Evolutionary conservation across 2,329 filamentous ascomycete genomes (phyloP).

Genomic region (Penicillium vulpinum): DNA sequence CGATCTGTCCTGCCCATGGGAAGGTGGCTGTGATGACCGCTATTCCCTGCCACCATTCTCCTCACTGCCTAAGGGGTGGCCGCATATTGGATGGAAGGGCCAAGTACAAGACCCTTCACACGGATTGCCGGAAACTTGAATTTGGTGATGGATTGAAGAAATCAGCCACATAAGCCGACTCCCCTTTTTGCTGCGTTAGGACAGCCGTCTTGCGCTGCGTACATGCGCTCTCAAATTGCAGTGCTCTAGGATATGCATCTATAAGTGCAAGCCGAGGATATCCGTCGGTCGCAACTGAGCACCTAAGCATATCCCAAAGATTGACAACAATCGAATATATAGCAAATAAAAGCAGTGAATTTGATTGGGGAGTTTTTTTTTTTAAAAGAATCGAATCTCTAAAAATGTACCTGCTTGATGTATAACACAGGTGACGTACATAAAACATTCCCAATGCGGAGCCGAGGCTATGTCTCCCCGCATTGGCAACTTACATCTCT

Average conservation of each 20-base stretch:
- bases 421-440: background rate
- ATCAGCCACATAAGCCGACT: background rate
- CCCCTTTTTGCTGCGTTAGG: background rate
- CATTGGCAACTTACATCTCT: slow-evolving; percentile 13
- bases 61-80: slow-evolving; percentile 63
- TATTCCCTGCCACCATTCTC: slow-evolving; percentile 62
- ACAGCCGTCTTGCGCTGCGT: background rate
- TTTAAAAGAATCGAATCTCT: background rate
- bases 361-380: no score
- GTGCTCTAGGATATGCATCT: background rate
- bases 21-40: slow-evolving; percentile 54
- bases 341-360: background rate
- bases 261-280: background rate
- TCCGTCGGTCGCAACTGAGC: background rate
- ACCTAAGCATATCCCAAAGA: background rate
- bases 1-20: slow-evolving; percentile 42
- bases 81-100: slow-evolving; percentile 55
- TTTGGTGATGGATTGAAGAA: background rate
- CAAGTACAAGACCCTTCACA: slow-evolving; percentile 36
- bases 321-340: background rate
- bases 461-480: slow-evolving; percentile 30
- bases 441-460: slow-evolving; percentile 8
- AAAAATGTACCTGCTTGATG: background rate
- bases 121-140: slow-evolving; percentile 34
- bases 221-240: background rate